Base-by-base conservation (phyloP, 2,329 filamentous ascomycete species). In the Diaporthe nobilis region DNA sequence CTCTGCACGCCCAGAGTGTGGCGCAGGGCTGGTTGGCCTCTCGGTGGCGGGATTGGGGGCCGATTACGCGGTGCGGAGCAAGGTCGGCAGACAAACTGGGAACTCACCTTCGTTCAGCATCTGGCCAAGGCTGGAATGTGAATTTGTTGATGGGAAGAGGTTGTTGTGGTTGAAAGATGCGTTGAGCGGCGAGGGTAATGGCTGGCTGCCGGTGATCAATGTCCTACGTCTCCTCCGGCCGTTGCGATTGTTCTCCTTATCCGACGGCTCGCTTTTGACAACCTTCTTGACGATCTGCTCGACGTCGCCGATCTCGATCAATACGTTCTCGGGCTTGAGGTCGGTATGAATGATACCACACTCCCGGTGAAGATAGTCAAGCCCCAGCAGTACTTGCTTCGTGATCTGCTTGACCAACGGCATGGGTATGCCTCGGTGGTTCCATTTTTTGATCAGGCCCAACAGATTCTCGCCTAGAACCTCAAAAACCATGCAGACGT, bases 401-500 rank as follows among this genome's bases (percentile, higher is more conserved):
- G 97, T 97, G 85, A 99, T 99, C 85, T 98, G 97, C 88, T 98
- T 98, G 83, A 98, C 97, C 20, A 99, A 90, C 22, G 95, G 91
- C 93, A 98, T 98, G 58, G 97, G 97, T 75, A 99, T 98, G 67
- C 97, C 97, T 77, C 97, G 92, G 84, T 98, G 97, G 84, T 98
- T 98, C 96, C 96, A 98, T 81, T 95, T 93, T 91, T 98, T 98
- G 89, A 99, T 98, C 82, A 99, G 86, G 37, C 97, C 96, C 72
- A 98, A 87, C 78, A 98, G 86, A 82, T 98, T 98, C 89, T 98
- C 96, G 72, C 97, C 97, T 74, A 99, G 86, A 4, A 99, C 97
- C 85, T 99, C 97, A 81, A 99, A 99, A 10, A 99, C 97, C 96
- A 99, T 98, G 88, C 97, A 99, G 76, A 98, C 95, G 82, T 99